Conservation (phyloP, 2,329 filamentous ascomycete genomes). For the Bipolaris sorokiniana region DNA sequence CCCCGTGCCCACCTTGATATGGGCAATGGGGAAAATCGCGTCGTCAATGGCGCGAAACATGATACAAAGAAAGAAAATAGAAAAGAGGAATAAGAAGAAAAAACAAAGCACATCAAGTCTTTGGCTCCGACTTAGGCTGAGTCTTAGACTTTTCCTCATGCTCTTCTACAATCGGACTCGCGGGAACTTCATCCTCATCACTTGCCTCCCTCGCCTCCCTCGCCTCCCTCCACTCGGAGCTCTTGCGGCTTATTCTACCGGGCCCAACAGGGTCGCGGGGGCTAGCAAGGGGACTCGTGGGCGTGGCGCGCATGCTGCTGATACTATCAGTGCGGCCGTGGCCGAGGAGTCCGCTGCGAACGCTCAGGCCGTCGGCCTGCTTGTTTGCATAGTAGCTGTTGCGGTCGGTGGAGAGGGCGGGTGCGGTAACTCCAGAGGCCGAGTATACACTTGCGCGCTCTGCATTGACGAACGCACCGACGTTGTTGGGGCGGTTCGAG, state of each 20-base stretch:
- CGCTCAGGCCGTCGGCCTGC: conserved; percentile 71
- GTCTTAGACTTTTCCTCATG: conserved; percentile 13
- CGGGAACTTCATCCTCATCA: conserved; percentile 33
- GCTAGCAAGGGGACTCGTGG: conserved; percentile 67
- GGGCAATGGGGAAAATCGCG: too few species aligned
- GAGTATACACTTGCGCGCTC: conserved; percentile 86
- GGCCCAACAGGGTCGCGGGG: conserved; percentile 47
- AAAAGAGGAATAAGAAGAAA: not conserved
- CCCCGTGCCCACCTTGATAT: not conserved
- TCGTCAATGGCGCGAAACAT: not conserved
- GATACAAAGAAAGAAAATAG: not conserved
- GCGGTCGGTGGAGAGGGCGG: conserved; percentile 73
- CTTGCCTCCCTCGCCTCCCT: conserved; percentile 31
- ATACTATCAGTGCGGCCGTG: conserved; percentile 84
- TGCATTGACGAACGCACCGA: conserved; percentile 61
- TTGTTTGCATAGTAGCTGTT: conserved; percentile 77
- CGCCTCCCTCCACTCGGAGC: conserved; percentile 46
- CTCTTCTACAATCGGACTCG: conserved; percentile 16
- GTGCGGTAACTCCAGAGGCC: conserved; percentile 66
- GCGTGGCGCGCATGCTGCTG: conserved; percentile 67
- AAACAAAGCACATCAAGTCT: not conserved
- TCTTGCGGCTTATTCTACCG: conserved; percentile 40
- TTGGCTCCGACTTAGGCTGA: not conserved
- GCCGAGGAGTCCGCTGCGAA: conserved; percentile 77
- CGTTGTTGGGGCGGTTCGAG: conserved; percentile 58